Conservation (phyloP, 2,329 filamentous ascomycete species). For the Decorospora gaudefroyi region DNA sequence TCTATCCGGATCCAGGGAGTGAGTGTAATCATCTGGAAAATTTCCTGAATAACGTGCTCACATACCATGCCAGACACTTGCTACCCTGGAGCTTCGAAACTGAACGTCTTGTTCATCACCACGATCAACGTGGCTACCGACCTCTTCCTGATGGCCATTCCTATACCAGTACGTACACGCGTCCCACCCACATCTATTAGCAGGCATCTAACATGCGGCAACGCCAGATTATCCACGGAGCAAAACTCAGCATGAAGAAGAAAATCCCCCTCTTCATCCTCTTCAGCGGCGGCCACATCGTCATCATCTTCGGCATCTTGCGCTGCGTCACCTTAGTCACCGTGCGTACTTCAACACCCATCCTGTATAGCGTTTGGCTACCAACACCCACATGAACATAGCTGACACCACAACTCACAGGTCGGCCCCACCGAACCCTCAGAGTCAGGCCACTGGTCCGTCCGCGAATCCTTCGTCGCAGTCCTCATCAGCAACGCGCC, state of each 20-base stretch:
- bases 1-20: constrained; percentile 62
- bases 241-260: constrained; percentile 53
- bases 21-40: too few species aligned
- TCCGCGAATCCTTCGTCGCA: constrained; percentile 53
- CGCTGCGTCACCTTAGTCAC: constrained; percentile 41
- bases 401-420: constrained; percentile 27
- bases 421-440: constrained; percentile 49
- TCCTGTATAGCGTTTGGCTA: too few species aligned
- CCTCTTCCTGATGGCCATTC: constrained; percentile 63
- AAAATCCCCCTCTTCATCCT: constrained; percentile 60
- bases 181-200: neutral
- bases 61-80: constrained; percentile 16
- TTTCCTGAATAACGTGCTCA: constrained; percentile 37
- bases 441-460: constrained; percentile 48
- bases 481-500: constrained; percentile 52
- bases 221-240: constrained; percentile 56
- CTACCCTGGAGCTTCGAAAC: constrained; percentile 15
- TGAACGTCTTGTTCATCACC: constrained; percentile 36
- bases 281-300: constrained; percentile 61
- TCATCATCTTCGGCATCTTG: constrained; percentile 60
- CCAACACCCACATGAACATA: neutral
- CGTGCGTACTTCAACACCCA: neutral
- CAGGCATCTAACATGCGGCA: too few species aligned
- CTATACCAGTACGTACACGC: constrained; percentile 49
- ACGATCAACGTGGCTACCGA: constrained; percentile 60